Evolutionary conservation across 225 moss, liverwort and hornwort genomes (phyloP).

Genomic region (Rhytidiadelphus loreus): DNA sequence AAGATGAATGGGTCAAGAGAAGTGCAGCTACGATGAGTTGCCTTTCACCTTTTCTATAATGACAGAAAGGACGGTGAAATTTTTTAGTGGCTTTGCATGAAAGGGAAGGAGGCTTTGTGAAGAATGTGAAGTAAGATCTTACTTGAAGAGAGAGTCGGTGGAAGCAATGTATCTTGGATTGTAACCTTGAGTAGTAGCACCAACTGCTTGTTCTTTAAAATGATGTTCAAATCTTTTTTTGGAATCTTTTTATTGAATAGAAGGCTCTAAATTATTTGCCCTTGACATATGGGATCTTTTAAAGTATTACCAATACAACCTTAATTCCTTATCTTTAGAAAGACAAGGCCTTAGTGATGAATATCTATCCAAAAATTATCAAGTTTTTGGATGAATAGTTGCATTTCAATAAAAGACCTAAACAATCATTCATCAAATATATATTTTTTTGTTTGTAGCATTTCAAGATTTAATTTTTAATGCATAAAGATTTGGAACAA

Average conservation of each 20-base stretch:
- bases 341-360: not conserved
- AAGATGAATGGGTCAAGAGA: too few relatives aligned
- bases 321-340: not conserved
- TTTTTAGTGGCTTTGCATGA: not conserved
- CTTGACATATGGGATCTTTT: not conserved
- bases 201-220: too few relatives aligned
- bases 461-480: not conserved
- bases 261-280: not conserved
- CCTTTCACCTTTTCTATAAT: not conserved
- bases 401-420: not conserved
- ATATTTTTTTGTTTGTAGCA: not conserved
- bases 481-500: not conserved
- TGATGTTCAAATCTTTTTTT: not conserved
- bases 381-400: not conserved
- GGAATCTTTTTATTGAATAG: not conserved
- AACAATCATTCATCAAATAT: not conserved
- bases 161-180: not conserved
- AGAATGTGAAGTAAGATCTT: not conserved
- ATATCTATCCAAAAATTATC: not conserved
- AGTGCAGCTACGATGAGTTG: not conserved
- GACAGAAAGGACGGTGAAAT: not conserved
- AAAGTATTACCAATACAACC: not conserved
- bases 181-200: too few relatives aligned
- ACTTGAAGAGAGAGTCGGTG: fast-evolving
- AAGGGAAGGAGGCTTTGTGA: not conserved